Base-by-base conservation (phyloP, 768 basidiomycete genomes). In the Podaxis pistillaris region DNA sequence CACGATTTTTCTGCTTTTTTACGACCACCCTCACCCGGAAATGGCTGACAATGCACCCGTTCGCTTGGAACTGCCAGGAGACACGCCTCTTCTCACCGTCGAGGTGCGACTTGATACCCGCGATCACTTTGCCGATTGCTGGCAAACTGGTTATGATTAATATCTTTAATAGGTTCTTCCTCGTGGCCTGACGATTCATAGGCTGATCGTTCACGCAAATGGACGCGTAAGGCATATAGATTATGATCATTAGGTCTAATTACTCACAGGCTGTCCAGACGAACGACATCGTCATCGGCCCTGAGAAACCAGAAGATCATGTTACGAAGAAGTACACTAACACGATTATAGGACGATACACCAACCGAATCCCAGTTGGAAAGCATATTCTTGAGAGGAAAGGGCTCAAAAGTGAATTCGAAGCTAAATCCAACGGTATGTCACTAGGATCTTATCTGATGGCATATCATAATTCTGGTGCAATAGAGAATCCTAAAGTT, bases 271-370 rank as follows among this genome's bases (percentile, higher is more conserved):
- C 15, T 5, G 19, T 55, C 24, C 66, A 90, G 88, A 89, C 86
- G 5, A 88, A 91, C 73, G 90, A 91, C 72, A 81, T 92, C 62
- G 83, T 92, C 47, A 80, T 90, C 66, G 90, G 89, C 17, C 90
- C 90, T 41, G 86, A 90, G 74, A 73, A 77, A 49, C 84, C 88
- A 55, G 68, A 79, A 64, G 84, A 79, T 63, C 88, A 91, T 71
- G 70, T 77, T 36, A 73, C 71, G 11, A 82, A 87, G 70, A 88
- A 86, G 73, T 91, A 91, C 73, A 85, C 82, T 51, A 91, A 91
- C 74, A 84, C 86, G 9, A 79, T 90, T 69, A 79, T 91, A 56
- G 90, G 90, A 30, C 78, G 89, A 67, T 91, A 90, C 66, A 78
- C 88, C 24, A 91, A 91, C 73, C 82, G 89, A 37, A 78, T 92